Percentiles rank a stretch among this genome's conserved stretches.
Evolutionary conservation across 805 yeast genomes (phyloP).

Genomic region (Metschnikowia picachoensis): DNA sequence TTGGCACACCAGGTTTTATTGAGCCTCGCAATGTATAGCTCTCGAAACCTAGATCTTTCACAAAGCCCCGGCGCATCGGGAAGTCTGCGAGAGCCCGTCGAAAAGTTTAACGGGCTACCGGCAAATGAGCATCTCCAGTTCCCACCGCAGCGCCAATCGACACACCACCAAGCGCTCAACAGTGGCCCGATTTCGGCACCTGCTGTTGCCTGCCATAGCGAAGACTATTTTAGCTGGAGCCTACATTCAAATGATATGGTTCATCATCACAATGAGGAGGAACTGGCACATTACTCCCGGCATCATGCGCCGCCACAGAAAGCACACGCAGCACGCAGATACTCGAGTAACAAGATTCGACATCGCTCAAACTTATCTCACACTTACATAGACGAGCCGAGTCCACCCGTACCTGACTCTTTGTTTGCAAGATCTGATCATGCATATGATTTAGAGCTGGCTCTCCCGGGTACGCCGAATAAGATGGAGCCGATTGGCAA

Average conservation of each 20-base stretch:
- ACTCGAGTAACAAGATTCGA: constrained; percentile 7
- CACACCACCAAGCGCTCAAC: constrained; percentile 1
- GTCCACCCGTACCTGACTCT: constrained; percentile 1
- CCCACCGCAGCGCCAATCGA: constrained; percentile 2
- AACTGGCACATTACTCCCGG: background rate
- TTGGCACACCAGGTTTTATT: too few relatives aligned
- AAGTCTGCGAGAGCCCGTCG: background rate
- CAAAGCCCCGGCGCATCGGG: background rate
- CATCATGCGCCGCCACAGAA: constrained; percentile 1
- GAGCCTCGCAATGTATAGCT: constrained; percentile 1
- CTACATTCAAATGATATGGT: background rate
- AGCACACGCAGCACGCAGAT: constrained; percentile 5
- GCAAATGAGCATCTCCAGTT: constrained; percentile 5
- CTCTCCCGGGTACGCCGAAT: background rate
- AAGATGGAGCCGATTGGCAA: background rate
- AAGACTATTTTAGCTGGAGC: constrained; percentile 13
- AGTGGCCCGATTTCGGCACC: constrained; percentile 16
- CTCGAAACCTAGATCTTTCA: background rate
- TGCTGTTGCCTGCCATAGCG: constrained; percentile 11
- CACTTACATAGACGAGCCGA: constrained; percentile 6
- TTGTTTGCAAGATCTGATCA: constrained; percentile 1
- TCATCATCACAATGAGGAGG: background rate
- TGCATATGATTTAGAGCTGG: background rate
- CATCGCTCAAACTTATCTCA: constrained; percentile 13
- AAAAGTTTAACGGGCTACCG: constrained; percentile 4